Evolutionary conservation across 768 basidiomycete genomes (phyloP).

Genomic region (Dacryopinax spathularia): DNA sequence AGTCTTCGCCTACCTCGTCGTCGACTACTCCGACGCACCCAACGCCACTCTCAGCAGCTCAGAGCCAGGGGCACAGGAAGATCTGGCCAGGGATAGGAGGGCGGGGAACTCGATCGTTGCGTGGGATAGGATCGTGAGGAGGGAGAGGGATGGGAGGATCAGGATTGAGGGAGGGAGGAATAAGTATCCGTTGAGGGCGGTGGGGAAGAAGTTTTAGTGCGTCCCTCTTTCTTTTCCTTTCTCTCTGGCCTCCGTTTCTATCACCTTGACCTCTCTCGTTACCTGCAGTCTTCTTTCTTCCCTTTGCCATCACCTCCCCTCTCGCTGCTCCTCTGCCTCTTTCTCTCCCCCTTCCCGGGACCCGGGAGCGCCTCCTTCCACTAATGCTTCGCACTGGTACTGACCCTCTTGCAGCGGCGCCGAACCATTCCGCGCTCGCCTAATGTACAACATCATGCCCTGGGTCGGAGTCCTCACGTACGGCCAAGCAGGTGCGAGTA

Average conservation of each 20-base stretch:
- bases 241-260: not conserved
- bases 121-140: slow-evolving; percentile 84
- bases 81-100: slow-evolving; percentile 1
- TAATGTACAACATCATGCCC: slow-evolving; percentile 87
- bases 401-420: not conserved
- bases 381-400: not conserved
- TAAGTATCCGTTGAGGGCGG: slow-evolving; percentile 72
- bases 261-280: not conserved
- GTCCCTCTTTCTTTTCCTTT: slow-evolving; percentile 19
- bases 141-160: slow-evolving; percentile 58
- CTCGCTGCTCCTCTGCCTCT: no score
- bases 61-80: not conserved
- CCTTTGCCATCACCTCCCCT: no score
- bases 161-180: slow-evolving; percentile 48
- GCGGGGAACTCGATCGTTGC: slow-evolving; percentile 58
- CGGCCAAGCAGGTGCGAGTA: slow-evolving; percentile 43
- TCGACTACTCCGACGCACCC: slow-evolving; percentile 54
- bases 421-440: slow-evolving; percentile 10
- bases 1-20: slow-evolving; percentile 71
- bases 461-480: slow-evolving; percentile 67
- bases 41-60: not conserved
- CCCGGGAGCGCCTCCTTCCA: not conserved
- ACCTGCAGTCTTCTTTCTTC: not conserved
- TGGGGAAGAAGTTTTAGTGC: slow-evolving; percentile 60
- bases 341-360: no score